These are phyloP conservation scores for Harringtonia lauricola DNA, from an alignment of 2,329 filamentous ascomycete species.

Conservation along the genomic window DNA sequence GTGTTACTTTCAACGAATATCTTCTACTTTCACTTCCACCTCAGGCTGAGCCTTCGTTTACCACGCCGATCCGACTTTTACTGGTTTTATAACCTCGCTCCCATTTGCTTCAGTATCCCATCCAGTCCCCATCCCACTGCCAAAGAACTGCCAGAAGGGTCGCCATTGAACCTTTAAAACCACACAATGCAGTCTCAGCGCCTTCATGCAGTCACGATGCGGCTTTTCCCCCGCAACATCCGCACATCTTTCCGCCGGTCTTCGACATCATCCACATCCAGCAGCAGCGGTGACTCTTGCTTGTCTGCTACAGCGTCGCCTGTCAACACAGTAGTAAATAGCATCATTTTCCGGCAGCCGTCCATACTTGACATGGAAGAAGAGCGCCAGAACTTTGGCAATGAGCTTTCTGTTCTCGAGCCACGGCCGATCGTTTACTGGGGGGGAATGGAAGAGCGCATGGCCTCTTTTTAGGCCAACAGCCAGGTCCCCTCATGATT, in stretches of 20 bases:
- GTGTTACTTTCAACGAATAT: too few species aligned
- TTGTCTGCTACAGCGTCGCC: conserved; percentile 33
- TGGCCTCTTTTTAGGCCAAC: conserved; percentile 24
- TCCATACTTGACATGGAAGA: conserved; percentile 47
- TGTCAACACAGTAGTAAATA: conserved; percentile 44
- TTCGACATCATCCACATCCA: conserved; percentile 23
- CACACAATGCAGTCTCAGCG: conserved; percentile 34
- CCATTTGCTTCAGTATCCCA: too few species aligned
- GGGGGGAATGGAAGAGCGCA: conserved; percentile 51
- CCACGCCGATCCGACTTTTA: too few species aligned
- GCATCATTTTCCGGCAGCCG: conserved; percentile 45
- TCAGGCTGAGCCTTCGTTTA: neutral
- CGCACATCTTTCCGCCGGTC: conserved; percentile 43
- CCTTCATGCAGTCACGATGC: conserved; percentile 37
- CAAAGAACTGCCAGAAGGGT: neutral
- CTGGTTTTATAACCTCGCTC: neutral
- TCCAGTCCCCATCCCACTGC: too few species aligned
- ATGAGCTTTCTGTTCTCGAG: conserved; percentile 46
- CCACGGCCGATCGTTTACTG: conserved; percentile 53
- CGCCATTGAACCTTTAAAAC: neutral
- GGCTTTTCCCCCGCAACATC: conserved; percentile 37
- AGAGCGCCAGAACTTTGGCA: conserved; percentile 40
- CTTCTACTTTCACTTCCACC: too few species aligned
- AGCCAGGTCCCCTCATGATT: neutral
- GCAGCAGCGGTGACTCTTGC: conserved; percentile 27